Percentiles rank a stretch among this genome's conserved stretches.
These are phyloP conservation scores for Cordyceps fumosorosea DNA, from an alignment of 2,329 filamentous ascomycete genomes.

Conservation along the genomic window DNA sequence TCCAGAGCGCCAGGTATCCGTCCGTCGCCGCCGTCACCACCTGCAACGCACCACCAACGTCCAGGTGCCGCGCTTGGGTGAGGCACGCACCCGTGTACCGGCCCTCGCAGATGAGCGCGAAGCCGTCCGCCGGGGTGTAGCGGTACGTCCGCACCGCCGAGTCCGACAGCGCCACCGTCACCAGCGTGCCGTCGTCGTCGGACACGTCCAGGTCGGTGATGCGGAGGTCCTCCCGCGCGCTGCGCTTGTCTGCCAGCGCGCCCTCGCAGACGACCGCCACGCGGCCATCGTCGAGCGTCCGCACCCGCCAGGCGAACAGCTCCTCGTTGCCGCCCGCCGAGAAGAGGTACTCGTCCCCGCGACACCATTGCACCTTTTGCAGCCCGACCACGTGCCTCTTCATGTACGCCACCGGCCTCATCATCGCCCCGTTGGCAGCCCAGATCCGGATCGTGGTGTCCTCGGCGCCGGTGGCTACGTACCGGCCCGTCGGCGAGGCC, in stretches of 20 bases:
- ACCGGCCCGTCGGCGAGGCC: constrained; percentile 31
- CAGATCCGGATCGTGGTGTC: constrained; percentile 71
- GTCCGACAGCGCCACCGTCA: constrained; percentile 77
- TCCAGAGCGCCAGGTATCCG: constrained; percentile 63
- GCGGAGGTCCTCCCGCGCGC: constrained; percentile 58
- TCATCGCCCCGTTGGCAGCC: constrained; percentile 29
- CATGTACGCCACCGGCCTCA: constrained; percentile 55
- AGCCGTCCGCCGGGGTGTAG: constrained; percentile 37
- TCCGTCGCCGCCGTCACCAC: constrained; percentile 74
- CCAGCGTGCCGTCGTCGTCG: constrained; percentile 32
- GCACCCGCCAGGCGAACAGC: constrained; percentile 75
- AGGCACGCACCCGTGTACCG: constrained; percentile 69
- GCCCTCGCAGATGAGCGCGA: constrained; percentile 45
- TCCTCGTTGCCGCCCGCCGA: constrained; percentile 86
- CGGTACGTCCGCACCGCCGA: constrained; percentile 62
- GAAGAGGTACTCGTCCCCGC: constrained; percentile 63
- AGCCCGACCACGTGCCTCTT: constrained; percentile 78
- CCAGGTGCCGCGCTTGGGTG: constrained; percentile 53
- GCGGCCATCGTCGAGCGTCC: constrained; percentile 39
- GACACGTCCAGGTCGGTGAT: constrained; percentile 71
- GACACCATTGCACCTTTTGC: constrained; percentile 71
- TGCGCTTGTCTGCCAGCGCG: constrained; percentile 40
- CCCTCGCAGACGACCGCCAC: constrained; percentile 53
- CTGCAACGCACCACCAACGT: constrained; percentile 18
- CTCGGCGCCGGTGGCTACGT: constrained; percentile 63